Base-by-base conservation (phyloP, 2,329 filamentous ascomycete species). In the Aspergillus clavatus region DNA sequence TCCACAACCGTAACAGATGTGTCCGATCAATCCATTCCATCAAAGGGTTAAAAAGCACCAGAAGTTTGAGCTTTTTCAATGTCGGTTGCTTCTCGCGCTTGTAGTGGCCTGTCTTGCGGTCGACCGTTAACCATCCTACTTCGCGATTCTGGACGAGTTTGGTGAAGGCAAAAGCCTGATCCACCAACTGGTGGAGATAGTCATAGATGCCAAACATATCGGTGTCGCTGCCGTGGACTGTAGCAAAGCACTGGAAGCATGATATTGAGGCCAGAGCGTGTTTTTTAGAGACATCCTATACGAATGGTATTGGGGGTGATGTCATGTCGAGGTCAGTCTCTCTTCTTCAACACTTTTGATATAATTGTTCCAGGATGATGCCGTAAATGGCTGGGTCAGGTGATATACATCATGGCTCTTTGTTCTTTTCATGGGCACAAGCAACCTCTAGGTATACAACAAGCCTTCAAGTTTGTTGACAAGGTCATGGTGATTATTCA, bases 11-110 rank as follows among this genome's bases (percentile, higher is more conserved):
- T 59, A 72, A 60, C 6, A 54, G 44, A 42, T 67, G 61, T 0
- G 66, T 71, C 3, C 51, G 59, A 47, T 70, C 66, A 26, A 72
- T 57, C 69, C 66, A 72, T 57, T 70, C 69, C 5, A 55, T 63
- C 1, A 67, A 35, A 2, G 64, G 68, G 43, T 71, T 73, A 58
- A 72, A 72, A 6, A 73, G 59, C 0, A 72, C 19, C 3, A 71
- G 50, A 4, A 73, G 54, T 47, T 70, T 71, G 14, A 71, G 16
- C 42, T 72, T 72, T 53, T 72, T 69, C 44, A 55, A 54, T 16
- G 72, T 54, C 0, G 66, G 58, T 43, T 71, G 63, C 45, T 72
- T 60, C 48, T 74, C 68, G 18, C 68, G 66, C 43, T 62, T 62
- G 19, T 62, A 53, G 46, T 58, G 46, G 8, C 65, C 65, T 0